Percentiles rank a stretch among this genome's conserved stretches.
Conservation (phyloP, 129 eudicot genomes). For the Saposhnikovia divaricata region DNA sequence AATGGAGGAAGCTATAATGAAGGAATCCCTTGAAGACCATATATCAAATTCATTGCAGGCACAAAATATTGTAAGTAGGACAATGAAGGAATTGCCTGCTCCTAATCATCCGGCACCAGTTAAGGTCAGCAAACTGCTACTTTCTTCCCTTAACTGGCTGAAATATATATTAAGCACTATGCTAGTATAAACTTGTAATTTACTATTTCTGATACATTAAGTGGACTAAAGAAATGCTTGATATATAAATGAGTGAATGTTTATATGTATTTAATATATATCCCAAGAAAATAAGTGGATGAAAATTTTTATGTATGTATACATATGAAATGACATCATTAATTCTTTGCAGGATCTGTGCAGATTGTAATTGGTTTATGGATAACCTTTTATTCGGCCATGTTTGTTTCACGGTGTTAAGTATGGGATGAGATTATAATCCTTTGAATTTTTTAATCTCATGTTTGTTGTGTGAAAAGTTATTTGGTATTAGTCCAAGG, state of each 20-base stretch:
- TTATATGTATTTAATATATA: not conserved
- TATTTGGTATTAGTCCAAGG: too few species aligned
- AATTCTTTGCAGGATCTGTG: not conserved
- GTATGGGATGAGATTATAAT: too few species aligned
- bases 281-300: not conserved
- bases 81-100: slow-evolving; percentile 16
- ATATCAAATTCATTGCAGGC: slow-evolving; percentile 24
- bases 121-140: slow-evolving; percentile 29
- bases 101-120: slow-evolving; percentile 31
- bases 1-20: slow-evolving; percentile 25
- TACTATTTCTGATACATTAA: not conserved
- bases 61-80: slow-evolving; percentile 20
- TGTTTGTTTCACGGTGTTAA: too few species aligned
- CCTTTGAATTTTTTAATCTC: too few species aligned
- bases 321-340: not conserved
- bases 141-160: not conserved
- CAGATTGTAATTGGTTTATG: not conserved
- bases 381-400: too few species aligned
- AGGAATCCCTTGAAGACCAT: slow-evolving; percentile 25
- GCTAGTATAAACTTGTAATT: not conserved
- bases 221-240: not conserved
- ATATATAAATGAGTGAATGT: not conserved
- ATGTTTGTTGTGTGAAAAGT: too few species aligned
- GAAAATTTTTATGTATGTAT: not conserved
- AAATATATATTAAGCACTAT: not conserved